Conservation (phyloP, 768 basidiomycete species). For the Lactarius akahatsu region DNA sequence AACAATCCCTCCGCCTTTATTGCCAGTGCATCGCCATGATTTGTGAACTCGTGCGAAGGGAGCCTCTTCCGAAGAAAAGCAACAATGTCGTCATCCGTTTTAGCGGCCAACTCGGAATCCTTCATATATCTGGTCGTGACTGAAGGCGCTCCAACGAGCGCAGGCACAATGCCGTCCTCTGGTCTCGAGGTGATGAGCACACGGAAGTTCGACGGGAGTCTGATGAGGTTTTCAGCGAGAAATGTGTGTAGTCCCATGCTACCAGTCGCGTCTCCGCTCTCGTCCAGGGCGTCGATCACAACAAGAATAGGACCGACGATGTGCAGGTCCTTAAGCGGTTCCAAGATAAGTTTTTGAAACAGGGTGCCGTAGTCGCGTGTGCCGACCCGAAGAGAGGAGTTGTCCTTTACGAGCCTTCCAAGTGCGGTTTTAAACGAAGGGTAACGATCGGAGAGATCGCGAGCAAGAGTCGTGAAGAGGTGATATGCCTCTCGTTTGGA, state of each 20-base stretch:
- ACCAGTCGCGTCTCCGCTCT: not conserved
- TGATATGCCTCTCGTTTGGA: not conserved
- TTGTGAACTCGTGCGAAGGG: not conserved
- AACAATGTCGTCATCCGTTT: not conserved
- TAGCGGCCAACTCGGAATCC: not conserved
- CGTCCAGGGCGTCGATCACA: constrained; percentile 5
- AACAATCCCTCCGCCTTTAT: not conserved
- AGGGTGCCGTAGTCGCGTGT: constrained; percentile 1
- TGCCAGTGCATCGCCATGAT: not conserved
- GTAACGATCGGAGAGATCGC: not conserved
- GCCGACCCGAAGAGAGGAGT: not conserved
- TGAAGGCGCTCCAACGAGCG: not conserved
- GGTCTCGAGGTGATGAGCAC: not conserved
- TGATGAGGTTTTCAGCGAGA: not conserved
- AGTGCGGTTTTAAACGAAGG: not conserved
- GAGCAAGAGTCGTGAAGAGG: constrained; percentile 1
- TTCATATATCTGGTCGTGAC: not conserved
- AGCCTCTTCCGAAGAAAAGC: not conserved
- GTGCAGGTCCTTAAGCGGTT: constrained; percentile 4
- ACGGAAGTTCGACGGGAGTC: constrained; percentile 7
- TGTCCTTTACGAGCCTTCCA: not conserved
- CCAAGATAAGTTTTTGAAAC: not conserved
- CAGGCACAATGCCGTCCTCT: not conserved
- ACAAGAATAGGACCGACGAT: not conserved
- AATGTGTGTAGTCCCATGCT: not conserved